Evolutionary conservation across 2,329 filamentous ascomycete species (phyloP).

Genomic region (Fusarium sp.): DNA sequence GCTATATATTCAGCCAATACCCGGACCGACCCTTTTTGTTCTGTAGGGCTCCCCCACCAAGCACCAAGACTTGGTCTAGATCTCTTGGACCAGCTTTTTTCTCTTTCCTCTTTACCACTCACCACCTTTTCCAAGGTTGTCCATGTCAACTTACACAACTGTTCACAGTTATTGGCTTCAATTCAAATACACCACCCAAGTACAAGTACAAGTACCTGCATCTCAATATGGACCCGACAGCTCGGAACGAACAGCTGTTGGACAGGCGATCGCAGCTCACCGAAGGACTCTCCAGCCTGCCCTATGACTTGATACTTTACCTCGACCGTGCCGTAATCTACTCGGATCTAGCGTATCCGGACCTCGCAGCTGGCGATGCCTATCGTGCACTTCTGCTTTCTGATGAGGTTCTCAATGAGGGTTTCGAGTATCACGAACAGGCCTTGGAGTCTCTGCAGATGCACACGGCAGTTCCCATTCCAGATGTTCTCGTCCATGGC

Average conservation of each 20-base stretch:
- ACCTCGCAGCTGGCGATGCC: constrained; percentile 89
- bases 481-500: constrained; percentile 63
- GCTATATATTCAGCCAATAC: constrained; percentile 16
- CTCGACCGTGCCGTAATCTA: constrained; percentile 79
- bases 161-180: not conserved
- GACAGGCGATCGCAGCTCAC: constrained; percentile 70
- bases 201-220: not conserved
- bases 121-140: not conserved
- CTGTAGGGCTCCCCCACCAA: constrained; percentile 20
- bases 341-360: constrained; percentile 83
- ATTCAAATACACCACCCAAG: not conserved
- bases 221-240: constrained; percentile 52
- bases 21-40: constrained; percentile 21
- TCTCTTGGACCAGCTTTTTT: constrained; percentile 28
- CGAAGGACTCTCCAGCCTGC: constrained; percentile 62
- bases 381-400: constrained; percentile 90
- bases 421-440: constrained; percentile 84
- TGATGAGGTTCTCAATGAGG: constrained; percentile 83
- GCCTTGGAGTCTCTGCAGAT: constrained; percentile 66
- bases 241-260: constrained; percentile 62
- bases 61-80: constrained; percentile 20
- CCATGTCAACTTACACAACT: constrained; percentile 21
- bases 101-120: constrained; percentile 10
- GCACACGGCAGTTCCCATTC: constrained; percentile 53
- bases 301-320: constrained; percentile 75